Base-by-base conservation (phyloP, 2,329 filamentous ascomycete genomes). In the Exophiala xenobiotica region DNA sequence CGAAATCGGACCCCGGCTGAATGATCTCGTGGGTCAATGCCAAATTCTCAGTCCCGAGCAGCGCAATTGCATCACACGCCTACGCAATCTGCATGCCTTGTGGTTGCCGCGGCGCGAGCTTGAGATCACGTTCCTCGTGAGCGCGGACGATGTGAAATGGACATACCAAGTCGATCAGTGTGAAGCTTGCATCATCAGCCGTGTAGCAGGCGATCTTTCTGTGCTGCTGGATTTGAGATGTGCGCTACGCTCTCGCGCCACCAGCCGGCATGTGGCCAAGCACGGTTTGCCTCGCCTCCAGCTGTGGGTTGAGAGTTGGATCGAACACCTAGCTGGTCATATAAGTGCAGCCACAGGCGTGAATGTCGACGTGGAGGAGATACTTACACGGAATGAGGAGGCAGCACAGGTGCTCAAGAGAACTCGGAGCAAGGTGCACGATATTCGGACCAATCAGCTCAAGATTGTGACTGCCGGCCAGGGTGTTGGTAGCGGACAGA, bases 171-270 rank as follows among this genome's bases (percentile, higher is more conserved):
- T 46, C 16, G 66, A 69, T 41, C 43, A 53, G 6, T 74, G 71
- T 51, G 57, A 67, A 22, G 71, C 66, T 0, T 74, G 71, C 39
- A 70, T 72, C 42, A 35, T 73, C 7, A 59, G 64, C 5, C 61
- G 66, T 0, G 57, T 74, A 9, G 61, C 63, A 1, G 44, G 51
- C 0, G 53, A 68, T 41, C 59, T 62, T 3, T 33, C 55, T 1
- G 53, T 53, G 1, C 27, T 73, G 12, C 61, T 61, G 14, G 63
- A 68, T 37, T 54, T 74, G 8, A 63, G 67, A 19, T 55, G 51
- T 16, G 37, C 44, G 2, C 27, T 59, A 16, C 35, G 40, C 31
- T 57, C 53, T 7, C 54, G 57, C 14, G 46, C 49, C 9, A 52
- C 51, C 6, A 43, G 31, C 20, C 39, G 22, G 31, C 51, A 48